Base-by-base conservation (phyloP, 176 grass and related monocot species). In the Eragrostis nindensis region DNA sequence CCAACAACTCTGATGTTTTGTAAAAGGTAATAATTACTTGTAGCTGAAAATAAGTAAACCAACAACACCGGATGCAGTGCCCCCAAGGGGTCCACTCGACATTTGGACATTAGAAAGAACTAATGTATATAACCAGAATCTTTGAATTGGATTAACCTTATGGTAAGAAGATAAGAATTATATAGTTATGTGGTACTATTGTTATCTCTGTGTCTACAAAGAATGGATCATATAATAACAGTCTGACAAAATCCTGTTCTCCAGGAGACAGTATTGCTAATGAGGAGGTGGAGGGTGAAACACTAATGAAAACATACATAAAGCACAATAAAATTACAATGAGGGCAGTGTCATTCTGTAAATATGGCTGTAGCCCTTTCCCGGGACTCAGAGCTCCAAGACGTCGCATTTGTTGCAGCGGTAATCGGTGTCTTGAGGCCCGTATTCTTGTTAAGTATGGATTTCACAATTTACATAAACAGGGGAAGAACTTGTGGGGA, bases 381-480 rank as follows among this genome's bases (percentile, higher is more conserved):
- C 44, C 50, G 45, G 65, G 41, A 87, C 65, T 59, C 40, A 61
- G 50, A 83, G 84, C 73, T 75, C 46, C 73, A 87, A 85, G 82
- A 30, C 47, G 47, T 60, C 21, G n/a, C 45, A 73, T 56, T 76
- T 78, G 48, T 73, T 81, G 82, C 67, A 24, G 62, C 50, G 84
- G 73, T 54, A 73, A 83, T 68, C 87, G 46, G 11, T 70, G 22
- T 80, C 80, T 70, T 68, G 22, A 57, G 79, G 79, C 71, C 63
- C 84, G n/a, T n/a, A 80, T 50, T 79, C 79, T 54, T 78, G 87
- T 80, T 75, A 88, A 59, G 80, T 86, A 71, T 76, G 43, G 82
- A 87, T 75, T 89, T 86, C 44, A 74, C 77, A 92, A 89, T 94
- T 78, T 92, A 90, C 83, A 92, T 69, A 84, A 68, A 69, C 59